Base-by-base conservation (phyloP, 495 filamentous ascomycete genomes). In the Daldinia grandis region DNA sequence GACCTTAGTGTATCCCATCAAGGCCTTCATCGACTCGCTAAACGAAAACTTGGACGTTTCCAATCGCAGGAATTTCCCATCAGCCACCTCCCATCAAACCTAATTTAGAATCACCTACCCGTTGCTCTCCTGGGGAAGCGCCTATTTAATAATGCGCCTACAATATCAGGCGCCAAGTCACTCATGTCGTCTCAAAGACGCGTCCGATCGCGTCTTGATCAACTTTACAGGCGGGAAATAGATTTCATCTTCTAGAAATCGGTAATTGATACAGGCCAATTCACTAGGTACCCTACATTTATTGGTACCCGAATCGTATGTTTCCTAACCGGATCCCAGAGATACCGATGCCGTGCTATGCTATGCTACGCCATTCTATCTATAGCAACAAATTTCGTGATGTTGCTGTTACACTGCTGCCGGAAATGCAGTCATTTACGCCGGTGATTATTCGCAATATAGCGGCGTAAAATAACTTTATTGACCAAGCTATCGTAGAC, bases 131-230 rank as follows among this genome's bases (percentile, higher is more conserved):
- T 10, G 6, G 2, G 4, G 10, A 14, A 9, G 42, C 42, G 42
- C 19, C 19, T 47, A 47, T 12, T 24, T 24, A 10, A 14, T 4
- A 47, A 47, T 47, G 42, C 42, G 8, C 24, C 4, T 17, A 0
- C 4, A 25, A 53, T 27, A 30, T n/a, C 37, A 28, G 27, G 15
- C 50, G 5, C 28, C 53, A 49, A 37, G 21, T 37, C 27, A 19
- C 25, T n/a, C 15, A 1, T 53, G 10, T 59, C 37, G 14, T 30
- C 9, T 47, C 19, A 21, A 53, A 31, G n/a, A 17, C 31, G 33
- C 37, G 50, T 55, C 60, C 17, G n/a, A 44, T 42, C 55, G 25
- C 50, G 37, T 21, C 24, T 50, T 33, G 37, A 33, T 64, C 51
- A 25, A 3, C 25, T 56, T 27, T 15, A 27, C 27, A 38, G 51